A percentile compares a stretch with the other conserved stretches of the same genome.
Conservation (phyloP, 805 yeast genomes). For the Saccharomycopsis schoenii region DNA sequence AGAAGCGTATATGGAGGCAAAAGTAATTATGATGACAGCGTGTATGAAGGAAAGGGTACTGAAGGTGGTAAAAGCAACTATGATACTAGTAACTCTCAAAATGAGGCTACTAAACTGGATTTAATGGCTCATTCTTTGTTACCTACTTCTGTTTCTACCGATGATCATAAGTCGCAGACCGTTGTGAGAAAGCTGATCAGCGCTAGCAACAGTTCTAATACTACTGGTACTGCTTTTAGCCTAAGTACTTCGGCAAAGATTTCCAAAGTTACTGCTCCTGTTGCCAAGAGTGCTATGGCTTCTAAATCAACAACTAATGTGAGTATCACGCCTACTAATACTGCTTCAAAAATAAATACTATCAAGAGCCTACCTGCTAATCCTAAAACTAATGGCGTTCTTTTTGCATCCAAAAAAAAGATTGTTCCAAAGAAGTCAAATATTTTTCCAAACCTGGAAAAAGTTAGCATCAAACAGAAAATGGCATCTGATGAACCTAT, state of each 20-base stretch:
- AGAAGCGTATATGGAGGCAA: not conserved
- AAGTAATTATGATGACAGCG: not conserved
- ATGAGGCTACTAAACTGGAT: not conserved
- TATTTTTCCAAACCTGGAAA: not conserved
- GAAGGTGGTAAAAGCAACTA: not conserved
- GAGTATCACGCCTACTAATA: not conserved
- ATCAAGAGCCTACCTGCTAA: not conserved
- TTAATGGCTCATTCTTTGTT: not conserved
- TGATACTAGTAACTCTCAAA: not conserved
- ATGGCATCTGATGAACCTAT: conserved; percentile 1
- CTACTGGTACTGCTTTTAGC: not conserved
- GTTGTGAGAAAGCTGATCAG: not conserved
- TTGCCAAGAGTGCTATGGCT: not conserved
- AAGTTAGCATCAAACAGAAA: not conserved
- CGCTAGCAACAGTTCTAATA: not conserved
- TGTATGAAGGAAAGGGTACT: not conserved
- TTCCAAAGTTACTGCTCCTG: not conserved
- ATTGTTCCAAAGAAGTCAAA: not conserved
- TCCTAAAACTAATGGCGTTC: not conserved
- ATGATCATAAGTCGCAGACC: not conserved
- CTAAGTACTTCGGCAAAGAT: not conserved
- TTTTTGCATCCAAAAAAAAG: not conserved
- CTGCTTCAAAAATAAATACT: not conserved
- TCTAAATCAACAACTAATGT: not conserved
- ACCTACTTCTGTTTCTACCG: not conserved